These are phyloP conservation scores for Astrephomene gubernaculifera DNA, from an alignment of 139 green algal genomes.

Conservation along the genomic window DNA sequence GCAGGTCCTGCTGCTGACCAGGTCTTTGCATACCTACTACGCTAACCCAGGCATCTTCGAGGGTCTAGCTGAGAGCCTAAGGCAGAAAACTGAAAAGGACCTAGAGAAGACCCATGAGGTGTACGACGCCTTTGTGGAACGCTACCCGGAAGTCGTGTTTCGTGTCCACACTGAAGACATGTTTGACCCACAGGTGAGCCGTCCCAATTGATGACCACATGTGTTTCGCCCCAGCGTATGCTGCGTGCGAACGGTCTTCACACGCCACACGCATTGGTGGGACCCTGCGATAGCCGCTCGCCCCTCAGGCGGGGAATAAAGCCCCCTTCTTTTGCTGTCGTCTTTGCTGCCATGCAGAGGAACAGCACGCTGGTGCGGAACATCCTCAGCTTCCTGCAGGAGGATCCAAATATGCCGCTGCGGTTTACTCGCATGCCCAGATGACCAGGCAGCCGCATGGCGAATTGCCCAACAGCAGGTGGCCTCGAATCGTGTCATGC, in stretches of 20 bases:
- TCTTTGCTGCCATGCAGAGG: neutral
- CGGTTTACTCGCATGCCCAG: neutral
- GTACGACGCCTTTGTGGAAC: neutral
- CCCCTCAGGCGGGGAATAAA: too few species aligned
- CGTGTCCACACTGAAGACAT: conserved; percentile 14
- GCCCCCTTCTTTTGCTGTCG: neutral
- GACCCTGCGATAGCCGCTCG: too few species aligned
- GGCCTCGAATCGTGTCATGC: too few species aligned
- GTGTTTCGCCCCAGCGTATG: neutral
- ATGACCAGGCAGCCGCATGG: too few species aligned
- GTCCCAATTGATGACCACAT: neutral
- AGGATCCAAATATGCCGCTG: neutral
- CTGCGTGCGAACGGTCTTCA: neutral
- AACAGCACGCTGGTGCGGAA: conserved; percentile 1
- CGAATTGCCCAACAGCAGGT: too few species aligned
- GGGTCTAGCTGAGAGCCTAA: neutral
- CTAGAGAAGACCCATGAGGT: neutral
- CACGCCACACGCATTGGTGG: too few species aligned
- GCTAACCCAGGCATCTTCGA: conserved; percentile 17
- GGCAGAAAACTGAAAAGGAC: neutral
- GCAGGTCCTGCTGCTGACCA: conserved; percentile 6
- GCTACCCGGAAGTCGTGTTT: neutral
- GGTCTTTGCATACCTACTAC: neutral
- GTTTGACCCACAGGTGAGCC: conserved; percentile 5
- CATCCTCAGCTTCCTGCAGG: conserved; percentile 15